Conservation (phyloP, 768 basidiomycete genomes). For the Mycena belliarum region DNA sequence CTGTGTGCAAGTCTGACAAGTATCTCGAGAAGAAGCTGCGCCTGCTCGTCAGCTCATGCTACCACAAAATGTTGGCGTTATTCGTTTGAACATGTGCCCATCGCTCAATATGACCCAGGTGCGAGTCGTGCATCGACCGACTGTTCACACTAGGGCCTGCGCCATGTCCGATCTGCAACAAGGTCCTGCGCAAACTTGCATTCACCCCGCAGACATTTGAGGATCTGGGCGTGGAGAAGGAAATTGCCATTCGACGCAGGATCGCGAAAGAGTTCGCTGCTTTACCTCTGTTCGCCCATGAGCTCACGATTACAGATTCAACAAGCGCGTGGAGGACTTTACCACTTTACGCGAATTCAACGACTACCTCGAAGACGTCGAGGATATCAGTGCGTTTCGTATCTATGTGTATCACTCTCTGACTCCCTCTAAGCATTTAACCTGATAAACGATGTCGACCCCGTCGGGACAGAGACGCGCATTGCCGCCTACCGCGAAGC, state of each 20-base stretch:
- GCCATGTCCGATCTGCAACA: conserved; percentile 92
- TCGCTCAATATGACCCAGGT: conserved; percentile 53
- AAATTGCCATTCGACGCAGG: conserved; percentile 84
- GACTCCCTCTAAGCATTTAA: conserved; percentile 76
- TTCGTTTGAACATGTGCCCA: neutral
- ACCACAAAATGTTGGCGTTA: conserved; percentile 88
- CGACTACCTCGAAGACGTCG: conserved; percentile 94
- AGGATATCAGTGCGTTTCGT: conserved; percentile 65
- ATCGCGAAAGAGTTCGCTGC: conserved; percentile 81
- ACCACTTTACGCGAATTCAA: conserved; percentile 78
- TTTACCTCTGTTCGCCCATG: neutral
- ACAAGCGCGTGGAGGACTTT: conserved; percentile 92
- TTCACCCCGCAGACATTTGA: conserved; percentile 96
- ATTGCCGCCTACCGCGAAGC: conserved; percentile 77
- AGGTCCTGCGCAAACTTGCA: conserved; percentile 86
- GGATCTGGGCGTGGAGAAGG: conserved; percentile 90
- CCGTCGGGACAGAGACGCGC: conserved; percentile 78
- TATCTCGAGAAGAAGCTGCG: conserved; percentile 94
- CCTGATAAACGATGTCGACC: conserved; percentile 86
- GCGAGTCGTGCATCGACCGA: conserved; percentile 97
- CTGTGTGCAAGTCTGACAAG: conserved; percentile 94
- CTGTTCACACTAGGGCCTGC: conserved; percentile 95
- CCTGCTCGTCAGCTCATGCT: conserved; percentile 92
- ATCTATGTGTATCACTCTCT: neutral
- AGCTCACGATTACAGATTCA: conserved; percentile 64